phyloP scores from a whole-genome alignment of 805 yeast genomes.

The Wickerhamiella nectarea region DNA sequence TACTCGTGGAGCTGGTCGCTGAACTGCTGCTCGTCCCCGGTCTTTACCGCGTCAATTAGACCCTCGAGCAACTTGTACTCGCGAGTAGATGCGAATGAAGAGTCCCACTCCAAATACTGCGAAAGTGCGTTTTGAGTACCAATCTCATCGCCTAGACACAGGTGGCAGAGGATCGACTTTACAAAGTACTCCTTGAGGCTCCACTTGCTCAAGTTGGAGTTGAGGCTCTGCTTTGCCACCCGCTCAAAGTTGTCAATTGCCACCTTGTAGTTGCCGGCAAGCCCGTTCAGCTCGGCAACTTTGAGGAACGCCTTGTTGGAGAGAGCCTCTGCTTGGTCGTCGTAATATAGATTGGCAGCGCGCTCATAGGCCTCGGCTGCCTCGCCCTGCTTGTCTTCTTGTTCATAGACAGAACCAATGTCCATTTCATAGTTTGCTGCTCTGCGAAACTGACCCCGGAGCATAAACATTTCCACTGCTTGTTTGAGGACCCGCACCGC shows the following conservation, averaged over 20 bases:
- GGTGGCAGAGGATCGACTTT: constrained; percentile 66
- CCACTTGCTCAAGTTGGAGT: constrained; percentile 74
- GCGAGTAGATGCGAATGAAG: constrained; percentile 47
- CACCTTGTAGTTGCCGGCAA: constrained; percentile 54
- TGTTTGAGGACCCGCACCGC: constrained; percentile 64
- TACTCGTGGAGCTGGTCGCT: constrained; percentile 64
- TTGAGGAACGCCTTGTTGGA: constrained; percentile 78
- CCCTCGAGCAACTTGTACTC: constrained; percentile 59
- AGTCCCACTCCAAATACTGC: constrained; percentile 55
- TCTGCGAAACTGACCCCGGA: constrained; percentile 87
- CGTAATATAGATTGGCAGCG: constrained; percentile 91
- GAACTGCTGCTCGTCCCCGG: constrained; percentile 66
- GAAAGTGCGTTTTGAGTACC: constrained; percentile 67
- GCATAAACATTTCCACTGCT: constrained; percentile 74
- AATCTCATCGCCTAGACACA: constrained; percentile 73
- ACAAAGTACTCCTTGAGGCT: constrained; percentile 82
- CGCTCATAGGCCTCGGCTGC: constrained; percentile 74
- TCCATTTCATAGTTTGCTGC: constrained; percentile 92
- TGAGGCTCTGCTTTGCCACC: constrained; percentile 61
- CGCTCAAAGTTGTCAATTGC: constrained; percentile 69
- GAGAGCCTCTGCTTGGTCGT: constrained; percentile 85
- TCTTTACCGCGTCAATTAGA: constrained; percentile 57
- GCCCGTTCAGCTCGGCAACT: constrained; percentile 78
- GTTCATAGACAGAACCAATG: constrained; percentile 74
- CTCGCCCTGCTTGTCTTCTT: constrained; percentile 50